Base-by-base conservation (phyloP, 2,329 filamentous ascomycete species). In the Nannizziopsis barbatae region DNA sequence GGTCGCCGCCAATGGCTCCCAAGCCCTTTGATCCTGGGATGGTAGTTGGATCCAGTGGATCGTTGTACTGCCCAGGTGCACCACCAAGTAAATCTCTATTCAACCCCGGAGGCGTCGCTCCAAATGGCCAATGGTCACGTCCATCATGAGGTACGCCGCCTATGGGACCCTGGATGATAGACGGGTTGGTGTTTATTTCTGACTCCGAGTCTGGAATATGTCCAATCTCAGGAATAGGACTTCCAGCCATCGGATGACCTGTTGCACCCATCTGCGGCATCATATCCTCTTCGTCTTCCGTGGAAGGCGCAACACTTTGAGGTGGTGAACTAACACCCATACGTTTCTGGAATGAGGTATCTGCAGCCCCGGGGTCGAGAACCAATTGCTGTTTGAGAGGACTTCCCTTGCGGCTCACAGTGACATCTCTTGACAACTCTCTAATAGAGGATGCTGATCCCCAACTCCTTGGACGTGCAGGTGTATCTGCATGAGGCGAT, bases 181-280 rank as follows among this genome's bases (percentile, higher is more conserved):
- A 95, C 2, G 87, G 87, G 60, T 93, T 93, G 14, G 88, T 94
- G 40, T 79, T 82, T 12, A 86, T 75, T 52, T 93, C 87, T 30
- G 54, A 56, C 47, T 56, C 67, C 3, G 65, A 65, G 37, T 77
- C 75, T 15, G 74, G 62, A 40, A 70, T 73, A 54, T 86, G 83
- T 3, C 83, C 86, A 58, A 85, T 80, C 60, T 89, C 87, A 0
- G 84, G 86, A 71, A 89, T 77, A 4, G 84, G 83, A 56, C 89
- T 74, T 49, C 81, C 68, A 32, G 77, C 67, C 54, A 82, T 75
- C 2, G 86, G 86, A 52, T 89, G 63, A 41, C 81, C 83, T 61
- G 75, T 87, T 38, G 83, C 77, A 36, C 75, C 76, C 72, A 93
- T 71, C 56, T 76, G 75, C n/a, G 71, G 67, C 22, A 27, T 7